A percentile compares a stretch with the other conserved stretches of the same genome.
Conservation (phyloP, 129 eudicot species). For the Chrysanthemum seticuspe region DNA sequence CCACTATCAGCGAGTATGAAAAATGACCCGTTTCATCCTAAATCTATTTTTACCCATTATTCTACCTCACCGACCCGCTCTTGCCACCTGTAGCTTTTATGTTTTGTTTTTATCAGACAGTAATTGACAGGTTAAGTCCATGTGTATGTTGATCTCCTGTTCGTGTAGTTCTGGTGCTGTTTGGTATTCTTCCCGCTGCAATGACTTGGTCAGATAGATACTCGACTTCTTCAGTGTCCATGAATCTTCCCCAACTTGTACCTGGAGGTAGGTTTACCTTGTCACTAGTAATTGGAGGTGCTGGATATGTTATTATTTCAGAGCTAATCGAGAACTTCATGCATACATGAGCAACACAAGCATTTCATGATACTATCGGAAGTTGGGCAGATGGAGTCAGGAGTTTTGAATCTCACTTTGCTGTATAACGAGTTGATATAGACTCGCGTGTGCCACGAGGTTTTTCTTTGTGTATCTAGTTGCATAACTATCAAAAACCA, state of each 20-base stretch:
- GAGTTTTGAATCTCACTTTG: not conserved
- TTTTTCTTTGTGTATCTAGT: not conserved
- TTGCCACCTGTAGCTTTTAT: too few species aligned
- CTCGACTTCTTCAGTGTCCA: conserved; percentile 33
- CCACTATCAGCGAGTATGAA: too few species aligned
- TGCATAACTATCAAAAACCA: not conserved
- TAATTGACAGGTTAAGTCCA: not conserved
- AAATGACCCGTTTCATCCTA: too few species aligned
- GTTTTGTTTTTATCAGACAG: too few species aligned
- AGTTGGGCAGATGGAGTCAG: not conserved
- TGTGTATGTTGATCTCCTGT: not conserved
- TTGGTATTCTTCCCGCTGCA: conserved; percentile 94
- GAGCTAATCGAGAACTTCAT: conserved; percentile 61
- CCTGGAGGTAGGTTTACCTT: conserved; percentile 90
- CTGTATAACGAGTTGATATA: not conserved
- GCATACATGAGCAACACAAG: conserved; percentile 28
- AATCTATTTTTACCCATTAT: too few species aligned
- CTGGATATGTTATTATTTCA: conserved; percentile 66
- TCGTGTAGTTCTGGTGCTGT: conserved; percentile 78
- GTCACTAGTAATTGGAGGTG: conserved; percentile 79
- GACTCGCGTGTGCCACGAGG: not conserved
- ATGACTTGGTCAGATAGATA: conserved; percentile 96
- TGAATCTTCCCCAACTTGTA: conserved; percentile 57
- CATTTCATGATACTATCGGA: not conserved
- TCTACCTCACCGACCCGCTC: not conserved